phyloP scores from a whole-genome alignment of 331 rosid species.

The Quercus tomentella region DNA sequence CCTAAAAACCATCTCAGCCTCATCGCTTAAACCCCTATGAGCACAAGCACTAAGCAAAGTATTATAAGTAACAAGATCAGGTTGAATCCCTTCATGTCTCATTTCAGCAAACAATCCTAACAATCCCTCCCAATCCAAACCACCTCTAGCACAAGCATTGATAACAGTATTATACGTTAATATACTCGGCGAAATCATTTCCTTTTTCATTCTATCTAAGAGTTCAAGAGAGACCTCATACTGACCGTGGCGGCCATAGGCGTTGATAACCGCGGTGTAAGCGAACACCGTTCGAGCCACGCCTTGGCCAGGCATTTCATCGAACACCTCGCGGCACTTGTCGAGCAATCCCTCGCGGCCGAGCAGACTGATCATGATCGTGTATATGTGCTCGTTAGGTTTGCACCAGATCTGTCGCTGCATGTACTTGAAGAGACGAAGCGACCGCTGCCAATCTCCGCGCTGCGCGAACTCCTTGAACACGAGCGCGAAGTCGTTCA shows the following conservation, averaged over 20 bases:
- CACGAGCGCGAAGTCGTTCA: conserved; percentile 83
- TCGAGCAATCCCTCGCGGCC: conserved; percentile 82
- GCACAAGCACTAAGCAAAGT: conserved; percentile 93
- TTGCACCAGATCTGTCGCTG: conserved; percentile 99
- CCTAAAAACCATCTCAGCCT: conserved; percentile 92
- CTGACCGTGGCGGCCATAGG: conserved; percentile 90
- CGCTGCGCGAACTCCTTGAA: conserved; percentile 97
- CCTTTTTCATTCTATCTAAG: conserved; percentile 65
- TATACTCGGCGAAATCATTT: conserved; percentile 63
- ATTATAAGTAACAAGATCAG: conserved; percentile 81
- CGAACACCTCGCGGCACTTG: conserved; percentile 79
- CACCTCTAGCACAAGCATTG: conserved; percentile 93
- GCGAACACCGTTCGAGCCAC: conserved; percentile 64
- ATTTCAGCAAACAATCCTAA: conserved; percentile 93
- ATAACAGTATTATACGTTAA: conserved; percentile 87
- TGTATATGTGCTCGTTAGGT: conserved; percentile 87
- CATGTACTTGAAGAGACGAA: conserved; percentile 86
- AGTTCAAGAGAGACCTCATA: conserved; percentile 55
- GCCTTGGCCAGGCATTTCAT: conserved; percentile 83
- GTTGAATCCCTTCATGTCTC: conserved; percentile 93
- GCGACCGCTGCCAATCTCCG: conserved; percentile 92
- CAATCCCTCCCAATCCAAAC: conserved; percentile 92
- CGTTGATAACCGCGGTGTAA: conserved; percentile 83
- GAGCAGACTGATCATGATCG: conserved; percentile 74
- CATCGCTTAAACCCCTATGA: conserved; percentile 72